phyloP scores from a whole-genome alignment of 2,329 filamentous ascomycete genomes.

The Fusarium robinianum region DNA sequence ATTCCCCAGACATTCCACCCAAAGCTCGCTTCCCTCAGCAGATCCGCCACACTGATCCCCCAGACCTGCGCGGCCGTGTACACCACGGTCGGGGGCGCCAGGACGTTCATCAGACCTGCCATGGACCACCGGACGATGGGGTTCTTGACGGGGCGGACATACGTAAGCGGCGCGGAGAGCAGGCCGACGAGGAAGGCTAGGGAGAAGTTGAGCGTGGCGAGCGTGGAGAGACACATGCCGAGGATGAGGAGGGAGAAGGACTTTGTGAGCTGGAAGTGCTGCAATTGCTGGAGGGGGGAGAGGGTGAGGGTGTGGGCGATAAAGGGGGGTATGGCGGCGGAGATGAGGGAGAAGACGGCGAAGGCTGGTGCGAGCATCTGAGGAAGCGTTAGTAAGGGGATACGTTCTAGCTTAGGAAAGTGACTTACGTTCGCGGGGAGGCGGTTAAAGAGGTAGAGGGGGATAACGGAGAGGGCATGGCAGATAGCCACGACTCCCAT shows the following conservation, averaged over 20 bases:
- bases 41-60: constrained; percentile 52
- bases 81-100: constrained; percentile 65
- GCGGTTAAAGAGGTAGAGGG: constrained; percentile 86
- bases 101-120: constrained; percentile 57
- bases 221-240: constrained; percentile 87
- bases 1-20: constrained; percentile 89
- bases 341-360: constrained; percentile 58
- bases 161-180: constrained; percentile 77
- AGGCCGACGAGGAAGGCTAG: constrained; percentile 85
- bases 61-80: constrained; percentile 51
- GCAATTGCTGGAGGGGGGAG: constrained; percentile 59
- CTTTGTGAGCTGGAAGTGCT: constrained; percentile 79
- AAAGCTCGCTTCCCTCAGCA: constrained; percentile 76
- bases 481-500: constrained; percentile 71
- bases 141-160: constrained; percentile 58
- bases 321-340: constrained; percentile 59
- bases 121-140: constrained; percentile 48
- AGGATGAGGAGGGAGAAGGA: constrained; percentile 91
- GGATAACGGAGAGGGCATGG: constrained; percentile 78
- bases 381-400: constrained; percentile 2
- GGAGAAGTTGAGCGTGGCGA: constrained; percentile 95
- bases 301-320: constrained; percentile 60
- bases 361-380: constrained; percentile 67
- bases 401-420: background rate
- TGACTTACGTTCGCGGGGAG: constrained; percentile 66